A percentile compares a stretch with the other conserved stretches of the same genome.
phyloP scores from a whole-genome alignment of 345 rosid species.

The Eutrema japonicum region DNA sequence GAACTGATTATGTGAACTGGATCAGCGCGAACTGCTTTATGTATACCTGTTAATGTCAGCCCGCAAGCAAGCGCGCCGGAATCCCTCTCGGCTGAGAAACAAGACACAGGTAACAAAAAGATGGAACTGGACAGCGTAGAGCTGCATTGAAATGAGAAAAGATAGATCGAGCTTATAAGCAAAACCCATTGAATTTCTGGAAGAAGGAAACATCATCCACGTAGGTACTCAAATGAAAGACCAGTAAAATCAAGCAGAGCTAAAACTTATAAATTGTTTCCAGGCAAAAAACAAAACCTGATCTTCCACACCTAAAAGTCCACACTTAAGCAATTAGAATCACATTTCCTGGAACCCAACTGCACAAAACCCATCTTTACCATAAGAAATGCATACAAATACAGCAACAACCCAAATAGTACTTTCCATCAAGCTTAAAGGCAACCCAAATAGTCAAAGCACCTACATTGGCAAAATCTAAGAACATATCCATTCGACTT shows the following conservation, averaged over 20 bases:
- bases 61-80: slow-evolving; percentile 89
- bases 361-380: background rate
- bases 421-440: background rate
- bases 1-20: background rate
- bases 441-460: slow-evolving; percentile 1
- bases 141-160: slow-evolving; percentile 49
- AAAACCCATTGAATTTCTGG: background rate
- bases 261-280: background rate
- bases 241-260: background rate
- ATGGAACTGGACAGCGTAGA: slow-evolving; percentile 81
- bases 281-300: background rate
- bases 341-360: background rate
- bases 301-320: background rate
- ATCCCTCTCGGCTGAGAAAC: slow-evolving; percentile 96
- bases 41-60: slow-evolving; percentile 69
- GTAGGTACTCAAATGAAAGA: background rate
- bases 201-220: slow-evolving; percentile 10
- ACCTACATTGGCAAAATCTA: slow-evolving; percentile 23
- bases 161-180: slow-evolving; percentile 11
- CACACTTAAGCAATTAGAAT: background rate
- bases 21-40: background rate
- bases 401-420: background rate
- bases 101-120: slow-evolving; percentile 86
- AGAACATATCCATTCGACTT: background rate
- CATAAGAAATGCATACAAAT: slow-evolving; percentile 1